Evolutionary conservation across 139 green algal genomes (phyloP), one percentile per base, ranked within the genome.

Genomic region (Closterium sp.): DNA sequence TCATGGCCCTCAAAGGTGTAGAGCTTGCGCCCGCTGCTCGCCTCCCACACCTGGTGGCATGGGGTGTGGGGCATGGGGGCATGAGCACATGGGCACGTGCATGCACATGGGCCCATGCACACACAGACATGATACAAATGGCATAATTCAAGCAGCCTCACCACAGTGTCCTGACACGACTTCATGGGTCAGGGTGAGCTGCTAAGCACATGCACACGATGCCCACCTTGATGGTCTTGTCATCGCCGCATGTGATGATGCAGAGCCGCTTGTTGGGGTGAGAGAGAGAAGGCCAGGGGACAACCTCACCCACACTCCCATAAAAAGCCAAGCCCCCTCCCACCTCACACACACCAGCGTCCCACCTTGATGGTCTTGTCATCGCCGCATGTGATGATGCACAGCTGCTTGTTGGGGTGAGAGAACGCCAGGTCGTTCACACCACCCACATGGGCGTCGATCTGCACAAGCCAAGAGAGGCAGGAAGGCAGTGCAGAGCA

Each of bases 361-460:
- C 21, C n/a, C 12, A 92, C 91, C 89, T 94, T 94, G 69, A 94
- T 94, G 21, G 92, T 94, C 64, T 93, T 91, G 84, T 94, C 92
- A 76, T 94, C 92, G 35, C 92, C 92, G 64, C 92, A 94, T n/a
- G 92, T 94, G 88, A 94, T 94, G 21, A 94, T 87, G 76, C 92
- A 92, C 10, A 92, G 55, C 87, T 94, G 90, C 85, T 94, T 92
- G 84, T 85, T 91, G 12, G 90, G 92, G 55, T 92, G 66, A 33
- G 92, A 43, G 36, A 94, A 94, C 16, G 92, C 92, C 16, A 94
- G 34, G 88, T 94, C 92, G 69, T 94, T 94, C 30, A 94, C 92
- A 4, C 85, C 90, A 34, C 92, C 92, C 28, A 86, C 34, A 76
- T 94, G 92, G 23, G 92, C 92, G 30, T 94, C 90, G 84, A 94